Evolutionary conservation across 768 basidiomycete genomes (phyloP).

Genomic region (Collybia nuda): DNA sequence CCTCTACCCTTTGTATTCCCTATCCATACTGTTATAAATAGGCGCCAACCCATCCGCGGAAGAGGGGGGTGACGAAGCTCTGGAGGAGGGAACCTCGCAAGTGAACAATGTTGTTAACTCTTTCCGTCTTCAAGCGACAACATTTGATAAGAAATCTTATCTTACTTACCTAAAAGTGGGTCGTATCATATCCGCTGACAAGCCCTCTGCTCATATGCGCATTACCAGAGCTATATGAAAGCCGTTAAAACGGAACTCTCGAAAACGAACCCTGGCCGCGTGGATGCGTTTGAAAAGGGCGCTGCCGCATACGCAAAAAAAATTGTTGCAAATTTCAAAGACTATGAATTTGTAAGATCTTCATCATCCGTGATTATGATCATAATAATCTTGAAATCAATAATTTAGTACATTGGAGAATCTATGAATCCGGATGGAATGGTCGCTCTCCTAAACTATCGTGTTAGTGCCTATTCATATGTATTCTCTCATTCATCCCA

Average conservation of each 20-base stretch:
- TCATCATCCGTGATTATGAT: background rate
- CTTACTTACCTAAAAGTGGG: slow-evolving; percentile 78
- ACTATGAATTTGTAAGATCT: slow-evolving; percentile 84
- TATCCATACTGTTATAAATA: slow-evolving; percentile 23
- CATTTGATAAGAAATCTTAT: slow-evolving; percentile 91
- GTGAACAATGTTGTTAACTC: slow-evolving; percentile 94
- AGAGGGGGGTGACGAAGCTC: slow-evolving; percentile 67
- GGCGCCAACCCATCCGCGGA: slow-evolving; percentile 94
- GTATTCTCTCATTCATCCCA: slow-evolving; percentile 3
- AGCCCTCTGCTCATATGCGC: background rate
- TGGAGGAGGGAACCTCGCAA: slow-evolving; percentile 73
- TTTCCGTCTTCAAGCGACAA: slow-evolving; percentile 81
- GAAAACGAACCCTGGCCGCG: slow-evolving; percentile 54
- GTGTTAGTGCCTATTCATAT: slow-evolving; percentile 42
- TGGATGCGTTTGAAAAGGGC: slow-evolving; percentile 78
- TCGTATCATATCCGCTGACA: slow-evolving; percentile 1
- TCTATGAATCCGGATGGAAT: slow-evolving; percentile 86
- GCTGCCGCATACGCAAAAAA: slow-evolving; percentile 84
- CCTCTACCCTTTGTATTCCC: background rate
- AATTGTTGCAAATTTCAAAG: slow-evolving; percentile 85
- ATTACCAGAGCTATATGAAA: slow-evolving; percentile 90
- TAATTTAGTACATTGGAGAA: slow-evolving; percentile 65
- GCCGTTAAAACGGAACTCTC: slow-evolving; percentile 68
- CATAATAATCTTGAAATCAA: background rate
- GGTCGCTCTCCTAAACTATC: slow-evolving; percentile 94